Conservation (phyloP, 1,139 yeast genomes). For the Arxiozyma telluris region DNA sequence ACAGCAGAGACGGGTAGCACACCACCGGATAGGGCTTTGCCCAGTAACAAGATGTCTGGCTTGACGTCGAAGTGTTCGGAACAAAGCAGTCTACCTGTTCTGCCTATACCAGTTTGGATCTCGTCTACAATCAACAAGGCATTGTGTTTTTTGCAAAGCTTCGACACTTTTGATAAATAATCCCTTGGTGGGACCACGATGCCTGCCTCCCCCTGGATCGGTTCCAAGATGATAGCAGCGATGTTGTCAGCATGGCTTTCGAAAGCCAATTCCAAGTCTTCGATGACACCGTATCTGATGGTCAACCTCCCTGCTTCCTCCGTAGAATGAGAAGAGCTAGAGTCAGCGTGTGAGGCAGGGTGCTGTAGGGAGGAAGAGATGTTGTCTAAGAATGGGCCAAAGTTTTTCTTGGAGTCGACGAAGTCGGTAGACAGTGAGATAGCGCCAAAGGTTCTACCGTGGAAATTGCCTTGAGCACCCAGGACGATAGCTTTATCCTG, state of each 20-base stretch:
- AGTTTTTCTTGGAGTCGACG: slow-evolving; percentile 69
- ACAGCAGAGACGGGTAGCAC: slow-evolving; percentile 89
- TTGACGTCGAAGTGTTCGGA: slow-evolving; percentile 76
- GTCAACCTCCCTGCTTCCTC: too few species aligned
- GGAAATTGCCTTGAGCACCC: slow-evolving; percentile 85
- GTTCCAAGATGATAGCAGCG: slow-evolving; percentile 88
- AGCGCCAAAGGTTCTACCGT: slow-evolving; percentile 92
- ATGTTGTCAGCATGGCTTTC: slow-evolving; percentile 79
- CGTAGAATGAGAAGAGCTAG: too few species aligned
- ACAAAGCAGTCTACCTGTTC: slow-evolving; percentile 92
- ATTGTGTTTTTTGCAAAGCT: slow-evolving; percentile 72
- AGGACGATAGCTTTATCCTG: slow-evolving; percentile 77
- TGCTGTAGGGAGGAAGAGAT: slow-evolving; percentile 56
- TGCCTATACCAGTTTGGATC: slow-evolving; percentile 94
- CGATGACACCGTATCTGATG: slow-evolving; percentile 52
- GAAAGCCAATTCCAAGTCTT: slow-evolving; percentile 78
- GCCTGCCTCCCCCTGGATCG: slow-evolving; percentile 98
- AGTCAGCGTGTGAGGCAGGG: slow-evolving; percentile 44
- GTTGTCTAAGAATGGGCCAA: slow-evolving; percentile 82
- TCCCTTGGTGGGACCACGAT: slow-evolving; percentile 87
- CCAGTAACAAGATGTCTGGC: slow-evolving; percentile 82
- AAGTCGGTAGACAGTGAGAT: slow-evolving; percentile 95
- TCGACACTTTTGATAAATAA: slow-evolving; percentile 65
- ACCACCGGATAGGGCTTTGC: slow-evolving; percentile 96
- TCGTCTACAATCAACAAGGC: slow-evolving; percentile 89